Conservation (phyloP, 805 yeast species). For the Blastobotrys mokoenaii region DNA sequence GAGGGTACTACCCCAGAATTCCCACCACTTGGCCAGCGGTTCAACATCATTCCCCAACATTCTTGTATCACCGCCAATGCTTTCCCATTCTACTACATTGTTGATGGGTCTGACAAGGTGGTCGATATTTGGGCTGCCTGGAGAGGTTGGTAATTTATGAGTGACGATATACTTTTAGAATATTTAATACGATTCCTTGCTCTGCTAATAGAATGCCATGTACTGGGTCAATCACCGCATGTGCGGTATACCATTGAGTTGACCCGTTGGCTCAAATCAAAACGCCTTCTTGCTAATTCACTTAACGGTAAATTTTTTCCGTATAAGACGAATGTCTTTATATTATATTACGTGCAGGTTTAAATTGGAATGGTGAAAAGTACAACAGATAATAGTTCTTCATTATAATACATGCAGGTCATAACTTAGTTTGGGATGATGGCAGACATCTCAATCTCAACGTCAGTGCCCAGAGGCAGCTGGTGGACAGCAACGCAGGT, state of each 20-base stretch:
- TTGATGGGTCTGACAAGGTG: conserved; percentile 41
- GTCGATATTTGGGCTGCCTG: conserved; percentile 60
- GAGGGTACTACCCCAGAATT: conserved; percentile 16
- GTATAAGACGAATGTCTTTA: too few relatives aligned
- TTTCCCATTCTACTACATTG: conserved; percentile 47
- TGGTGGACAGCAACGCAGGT: conserved; percentile 93
- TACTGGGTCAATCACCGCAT: too few relatives aligned
- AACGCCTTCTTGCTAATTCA: too few relatives aligned
- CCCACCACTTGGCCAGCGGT: conserved; percentile 38
- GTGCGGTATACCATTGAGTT: too few relatives aligned
- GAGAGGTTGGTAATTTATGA: conserved; percentile 38
- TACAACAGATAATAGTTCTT: background rate
- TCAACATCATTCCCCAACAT: conserved; percentile 59
- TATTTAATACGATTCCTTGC: background rate
- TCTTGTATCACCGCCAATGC: conserved; percentile 63
- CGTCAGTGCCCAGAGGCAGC: conserved; percentile 77
- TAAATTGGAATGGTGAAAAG: too few relatives aligned
- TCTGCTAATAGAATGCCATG: too few relatives aligned
- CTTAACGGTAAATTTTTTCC: too few relatives aligned
- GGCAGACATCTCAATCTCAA: conserved; percentile 60
- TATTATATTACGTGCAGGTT: too few relatives aligned
- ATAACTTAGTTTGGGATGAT: conserved; percentile 1
- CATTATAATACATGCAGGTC: background rate
- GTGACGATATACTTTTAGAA: background rate
- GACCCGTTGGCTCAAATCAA: too few relatives aligned